A percentile compares a stretch with the other conserved stretches of the same genome.
Evolutionary conservation across 108 stramenopile genomes (phyloP).

Genomic region (Schizochytrium sp.): DNA sequence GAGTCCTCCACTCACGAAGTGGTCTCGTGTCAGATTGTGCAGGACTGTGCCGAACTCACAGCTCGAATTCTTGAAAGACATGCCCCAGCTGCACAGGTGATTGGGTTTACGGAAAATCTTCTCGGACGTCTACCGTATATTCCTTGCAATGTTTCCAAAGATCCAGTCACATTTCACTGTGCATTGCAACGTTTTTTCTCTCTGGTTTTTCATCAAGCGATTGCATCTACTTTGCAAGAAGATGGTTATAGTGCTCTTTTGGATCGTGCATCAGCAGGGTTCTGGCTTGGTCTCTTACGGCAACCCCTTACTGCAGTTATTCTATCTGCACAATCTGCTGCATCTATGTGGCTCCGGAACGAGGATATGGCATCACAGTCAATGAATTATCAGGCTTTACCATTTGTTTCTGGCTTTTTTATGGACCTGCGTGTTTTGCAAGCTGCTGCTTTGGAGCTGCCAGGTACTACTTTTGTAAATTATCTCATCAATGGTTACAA

Average conservation of each 20-base stretch:
- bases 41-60: neutral
- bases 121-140: slow-evolving; percentile 38
- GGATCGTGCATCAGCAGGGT: neutral
- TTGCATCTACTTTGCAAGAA: neutral
- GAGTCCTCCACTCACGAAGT: neutral
- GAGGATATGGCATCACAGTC: slow-evolving; percentile 38
- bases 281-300: slow-evolving; percentile 19
- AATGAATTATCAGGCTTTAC: slow-evolving; percentile 34
- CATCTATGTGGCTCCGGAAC: slow-evolving; percentile 47
- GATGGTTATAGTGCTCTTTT: neutral
- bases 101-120: neutral
- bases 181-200: slow-evolving; percentile 41
- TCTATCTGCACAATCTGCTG: neutral
- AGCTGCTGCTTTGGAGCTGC: neutral
- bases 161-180: slow-evolving; percentile 56
- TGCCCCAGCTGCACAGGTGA: neutral
- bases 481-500: slow-evolving; percentile 12
- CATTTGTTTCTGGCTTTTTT: slow-evolving; percentile 28
- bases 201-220: neutral
- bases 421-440: slow-evolving; percentile 50
- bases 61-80: neutral
- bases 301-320: slow-evolving; percentile 46
- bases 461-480: slow-evolving; percentile 9
- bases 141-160: slow-evolving; percentile 22
- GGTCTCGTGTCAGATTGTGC: neutral